These are phyloP conservation scores for Claviceps cyperi DNA, from an alignment of 2,329 filamentous ascomycete genomes.

Conservation along the genomic window DNA sequence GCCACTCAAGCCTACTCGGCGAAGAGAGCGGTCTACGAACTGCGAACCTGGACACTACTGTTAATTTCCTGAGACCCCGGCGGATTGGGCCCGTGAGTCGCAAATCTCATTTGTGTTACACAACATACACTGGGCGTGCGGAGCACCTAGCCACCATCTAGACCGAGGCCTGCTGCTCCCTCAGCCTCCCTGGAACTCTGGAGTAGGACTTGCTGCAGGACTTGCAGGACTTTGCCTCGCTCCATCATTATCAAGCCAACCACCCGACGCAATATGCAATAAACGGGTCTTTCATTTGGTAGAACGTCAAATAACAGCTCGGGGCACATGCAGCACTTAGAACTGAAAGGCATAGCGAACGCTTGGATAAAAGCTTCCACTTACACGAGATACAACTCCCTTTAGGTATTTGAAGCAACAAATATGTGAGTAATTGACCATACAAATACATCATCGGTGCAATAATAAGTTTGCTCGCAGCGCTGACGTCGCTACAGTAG, in stretches of 20 bases:
- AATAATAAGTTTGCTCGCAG: background rate
- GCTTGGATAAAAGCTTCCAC: background rate
- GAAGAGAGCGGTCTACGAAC: background rate
- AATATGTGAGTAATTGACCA: background rate
- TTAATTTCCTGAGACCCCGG: background rate
- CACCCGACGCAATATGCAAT: conserved; percentile 11
- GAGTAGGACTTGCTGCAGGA: too few species aligned
- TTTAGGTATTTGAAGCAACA: background rate
- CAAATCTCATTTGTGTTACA: conserved; percentile 3
- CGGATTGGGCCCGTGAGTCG: background rate
- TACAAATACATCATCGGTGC: background rate
- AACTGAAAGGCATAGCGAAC: background rate
- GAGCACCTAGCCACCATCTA: background rate
- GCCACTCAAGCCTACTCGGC: background rate
- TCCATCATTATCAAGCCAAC: conserved; percentile 1
- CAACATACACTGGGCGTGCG: background rate
- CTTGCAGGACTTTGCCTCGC: background rate
- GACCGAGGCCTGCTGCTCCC: background rate
- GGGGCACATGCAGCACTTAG: background rate
- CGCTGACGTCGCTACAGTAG: background rate
- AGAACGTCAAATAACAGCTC: background rate
- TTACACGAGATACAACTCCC: background rate
- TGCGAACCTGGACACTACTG: background rate
- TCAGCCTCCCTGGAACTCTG: background rate
- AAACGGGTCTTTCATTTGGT: conserved; percentile 2